Base-by-base conservation (phyloP, 2,329 filamentous ascomycete species). In the Cladosporium austrohemisphaericum region DNA sequence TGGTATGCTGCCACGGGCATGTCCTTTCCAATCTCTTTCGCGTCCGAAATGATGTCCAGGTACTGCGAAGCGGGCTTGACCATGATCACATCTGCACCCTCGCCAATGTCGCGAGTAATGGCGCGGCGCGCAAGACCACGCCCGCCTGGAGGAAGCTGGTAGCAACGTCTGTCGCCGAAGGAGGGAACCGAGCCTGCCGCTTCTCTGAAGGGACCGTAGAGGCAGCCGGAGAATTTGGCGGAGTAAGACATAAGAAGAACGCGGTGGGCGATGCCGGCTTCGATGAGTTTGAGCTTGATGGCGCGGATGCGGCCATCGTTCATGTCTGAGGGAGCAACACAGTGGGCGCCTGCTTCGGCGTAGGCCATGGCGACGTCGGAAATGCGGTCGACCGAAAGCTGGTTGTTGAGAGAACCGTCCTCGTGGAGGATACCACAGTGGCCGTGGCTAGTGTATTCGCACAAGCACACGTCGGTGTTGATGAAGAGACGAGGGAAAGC, bases 61-160 rank as follows among this genome's bases (percentile, higher is more conserved):
- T 95, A 98, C 69, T 92, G 89, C 61, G 87, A 87, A 8, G 93
- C 93, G 2, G 93, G 93, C 77, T 98, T 98, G 54, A 98, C 93
- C 92, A 98, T 96, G 71, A 98, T 95, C 59, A 96, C 89, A 64
- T 98, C 93, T 16, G 93, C 93, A 20, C 93, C 93, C 71, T 98
- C 93, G 56, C 78, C 79, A 58, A 98, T 92, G 66, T 98, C 93
- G 58, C 93, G 81, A 32, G 83, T 74, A 57, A 98, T 96, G 41
- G 93, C 93, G 58, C 93, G 83, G 57, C 93, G 83, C 13, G 93
- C 93, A 36, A 98, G 81, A 26, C 93, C 93, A 43, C 93, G 85
- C 20, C 91, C 93, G 53, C 91, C 91, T 0, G 90, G 89, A 1
- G 93, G 93, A 9, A 98, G 80, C 73, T 98, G 93, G 74, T 98